Conservation (phyloP, 108 stramenopile genomes). For the Mediolabrus comicus region DNA sequence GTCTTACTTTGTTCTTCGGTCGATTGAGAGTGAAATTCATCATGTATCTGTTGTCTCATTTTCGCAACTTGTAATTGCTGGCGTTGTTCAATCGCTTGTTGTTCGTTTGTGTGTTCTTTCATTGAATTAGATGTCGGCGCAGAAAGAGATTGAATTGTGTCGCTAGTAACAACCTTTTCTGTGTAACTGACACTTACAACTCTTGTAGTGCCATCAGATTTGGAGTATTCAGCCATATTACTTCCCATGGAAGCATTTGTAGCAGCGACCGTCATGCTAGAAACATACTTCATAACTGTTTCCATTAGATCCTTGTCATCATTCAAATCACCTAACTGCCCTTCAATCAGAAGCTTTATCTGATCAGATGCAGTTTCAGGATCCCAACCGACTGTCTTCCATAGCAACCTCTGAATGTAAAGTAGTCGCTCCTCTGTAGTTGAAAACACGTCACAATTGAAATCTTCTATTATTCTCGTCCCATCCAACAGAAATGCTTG, state of each 20-base stretch:
- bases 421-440: conserved; percentile 41
- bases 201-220: conserved; percentile 59
- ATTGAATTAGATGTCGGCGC: conserved; percentile 40
- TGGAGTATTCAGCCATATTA: conserved; percentile 1
- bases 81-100: conserved; percentile 6
- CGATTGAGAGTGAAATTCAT: conserved; percentile 16
- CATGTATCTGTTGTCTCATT: conserved; percentile 24
- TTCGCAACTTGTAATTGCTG: conserved; percentile 21
- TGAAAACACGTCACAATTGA: conserved; percentile 3
- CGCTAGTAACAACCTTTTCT: conserved; percentile 48
- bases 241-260: conserved; percentile 29
- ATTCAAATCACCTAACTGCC: not conserved
- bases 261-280: conserved; percentile 36
- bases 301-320: conserved; percentile 35
- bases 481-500: conserved; percentile 35
- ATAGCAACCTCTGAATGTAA: conserved; percentile 52
- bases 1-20: conserved; percentile 51
- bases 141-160: conserved; percentile 14
- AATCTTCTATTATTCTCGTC: not conserved
- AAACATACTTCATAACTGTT: conserved; percentile 38
- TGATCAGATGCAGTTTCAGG: conserved; percentile 49
- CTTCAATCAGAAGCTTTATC: conserved; percentile 41
- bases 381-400: conserved; percentile 61
- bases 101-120: conserved; percentile 11
- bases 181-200: conserved; percentile 68